Conservation (phyloP, 345 rosid species). For the Populus ilicifolia region DNA sequence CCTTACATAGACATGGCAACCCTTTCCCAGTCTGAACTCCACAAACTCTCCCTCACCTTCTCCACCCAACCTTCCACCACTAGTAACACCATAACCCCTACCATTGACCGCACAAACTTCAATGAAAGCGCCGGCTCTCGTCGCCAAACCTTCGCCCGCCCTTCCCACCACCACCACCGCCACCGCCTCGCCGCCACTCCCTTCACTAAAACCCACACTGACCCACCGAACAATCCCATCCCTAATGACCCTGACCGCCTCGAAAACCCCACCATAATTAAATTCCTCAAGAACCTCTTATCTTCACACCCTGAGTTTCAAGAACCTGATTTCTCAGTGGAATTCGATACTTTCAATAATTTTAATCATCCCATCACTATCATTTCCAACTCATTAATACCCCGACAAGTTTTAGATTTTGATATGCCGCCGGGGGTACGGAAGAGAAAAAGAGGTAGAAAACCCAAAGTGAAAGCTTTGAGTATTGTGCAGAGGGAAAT, state of each 20-base stretch:
- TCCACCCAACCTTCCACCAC: conserved; percentile 31
- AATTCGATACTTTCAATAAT: conserved; percentile 25
- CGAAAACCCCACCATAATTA: conserved; percentile 50
- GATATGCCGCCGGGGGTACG: conserved; percentile 15
- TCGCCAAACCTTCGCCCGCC: conserved; percentile 64
- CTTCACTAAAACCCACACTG: conserved; percentile 23
- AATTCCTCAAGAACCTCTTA: conserved; percentile 43
- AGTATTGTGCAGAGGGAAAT: conserved; percentile 15
- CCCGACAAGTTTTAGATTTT: conserved; percentile 3
- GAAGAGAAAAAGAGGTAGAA: conserved; percentile 65
- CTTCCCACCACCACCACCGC: conserved; percentile 44
- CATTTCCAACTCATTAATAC: conserved; percentile 19
- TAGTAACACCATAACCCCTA: conserved; percentile 35
- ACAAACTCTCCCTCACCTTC: conserved; percentile 45
- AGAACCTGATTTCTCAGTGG: conserved; percentile 7
- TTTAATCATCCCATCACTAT: conserved; percentile 11
- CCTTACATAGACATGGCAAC: conserved; percentile 45
- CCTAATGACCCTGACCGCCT: conserved; percentile 35
- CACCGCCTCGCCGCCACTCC: conserved; percentile 61
- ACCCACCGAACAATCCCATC: conserved; percentile 2
- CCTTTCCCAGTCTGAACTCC: conserved; percentile 63
- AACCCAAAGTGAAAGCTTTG: conserved; percentile 34
- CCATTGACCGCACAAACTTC: conserved; percentile 56
- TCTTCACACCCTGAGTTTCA: conserved; percentile 29
- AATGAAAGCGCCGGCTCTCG: conserved; percentile 74